Evolutionary conservation across 2,329 filamentous ascomycete species (phyloP).

Genomic region (Coniella lustricola): DNA sequence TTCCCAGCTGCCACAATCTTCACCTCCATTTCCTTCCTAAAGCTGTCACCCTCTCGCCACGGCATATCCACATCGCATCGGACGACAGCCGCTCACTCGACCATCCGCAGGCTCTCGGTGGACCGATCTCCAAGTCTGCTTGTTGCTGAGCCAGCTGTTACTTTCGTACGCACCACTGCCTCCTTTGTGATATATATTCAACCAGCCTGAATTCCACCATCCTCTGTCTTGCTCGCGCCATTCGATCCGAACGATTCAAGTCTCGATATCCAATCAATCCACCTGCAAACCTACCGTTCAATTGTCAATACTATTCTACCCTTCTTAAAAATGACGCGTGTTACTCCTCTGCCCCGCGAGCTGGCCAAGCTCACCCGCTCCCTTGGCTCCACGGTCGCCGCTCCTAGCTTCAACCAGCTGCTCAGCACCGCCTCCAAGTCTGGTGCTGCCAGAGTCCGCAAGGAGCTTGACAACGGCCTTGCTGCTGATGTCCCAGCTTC

Average conservation of each 20-base stretch:
- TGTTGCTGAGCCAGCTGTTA: no score
- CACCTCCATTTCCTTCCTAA: constrained; percentile 1
- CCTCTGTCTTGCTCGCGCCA: background rate
- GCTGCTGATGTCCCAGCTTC: constrained; percentile 7
- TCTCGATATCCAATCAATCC: background rate
- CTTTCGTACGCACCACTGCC: no score
- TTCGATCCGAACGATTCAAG: background rate
- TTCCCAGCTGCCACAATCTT: background rate
- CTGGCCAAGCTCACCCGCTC: constrained; percentile 42
- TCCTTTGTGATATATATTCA: constrained; percentile 5
- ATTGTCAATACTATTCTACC: background rate
- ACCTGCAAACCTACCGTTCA: background rate
- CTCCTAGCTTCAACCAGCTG: constrained; percentile 27
- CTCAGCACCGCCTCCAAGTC: constrained; percentile 30
- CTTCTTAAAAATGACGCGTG: constrained; percentile 36
- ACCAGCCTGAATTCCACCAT: background rate
- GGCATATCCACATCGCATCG: background rate
- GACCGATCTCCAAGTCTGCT: no score
- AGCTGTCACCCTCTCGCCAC: background rate
- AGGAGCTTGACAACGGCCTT: constrained; percentile 37
- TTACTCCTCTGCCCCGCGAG: constrained; percentile 34
- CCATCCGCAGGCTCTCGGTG: no score
- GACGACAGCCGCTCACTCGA: background rate
- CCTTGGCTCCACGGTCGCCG: constrained; percentile 35
- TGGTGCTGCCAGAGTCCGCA: constrained; percentile 36